Percentiles rank a stretch among this genome's conserved stretches.
phyloP scores from a whole-genome alignment of 192 early-diverging fungal species.

The Geranomyces michiganensis region DNA sequence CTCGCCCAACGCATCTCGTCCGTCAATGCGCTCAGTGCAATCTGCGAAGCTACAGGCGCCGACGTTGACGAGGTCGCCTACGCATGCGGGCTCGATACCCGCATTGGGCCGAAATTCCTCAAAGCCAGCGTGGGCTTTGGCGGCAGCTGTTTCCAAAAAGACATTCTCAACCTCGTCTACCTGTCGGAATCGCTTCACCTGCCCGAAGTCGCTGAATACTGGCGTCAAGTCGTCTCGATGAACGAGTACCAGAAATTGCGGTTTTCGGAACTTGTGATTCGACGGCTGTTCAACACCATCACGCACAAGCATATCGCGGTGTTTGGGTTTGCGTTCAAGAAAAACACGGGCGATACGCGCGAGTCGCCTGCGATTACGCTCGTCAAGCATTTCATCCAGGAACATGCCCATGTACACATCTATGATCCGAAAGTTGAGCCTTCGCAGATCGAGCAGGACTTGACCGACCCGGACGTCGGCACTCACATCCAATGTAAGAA shows the following conservation, averaged over 20 bases:
- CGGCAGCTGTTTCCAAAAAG: constrained; percentile 95
- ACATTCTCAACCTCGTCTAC: constrained; percentile 90
- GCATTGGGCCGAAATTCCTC: constrained; percentile 89
- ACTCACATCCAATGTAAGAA: constrained; percentile 42
- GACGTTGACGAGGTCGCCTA: constrained; percentile 89
- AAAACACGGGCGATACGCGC: constrained; percentile 90
- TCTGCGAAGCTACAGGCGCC: constrained; percentile 92
- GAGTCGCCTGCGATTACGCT: constrained; percentile 90
- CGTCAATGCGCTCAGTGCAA: constrained; percentile 86
- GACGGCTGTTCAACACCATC: constrained; percentile 76
- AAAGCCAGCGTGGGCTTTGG: constrained; percentile 93
- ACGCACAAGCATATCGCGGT: constrained; percentile 78
- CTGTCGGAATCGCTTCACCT: constrained; percentile 79
- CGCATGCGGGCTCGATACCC: constrained; percentile 82
- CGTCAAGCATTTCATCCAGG: constrained; percentile 76
- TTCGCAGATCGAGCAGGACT: constrained; percentile 30
- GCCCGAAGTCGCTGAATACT: constrained; percentile 91
- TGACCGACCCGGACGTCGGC: constrained; percentile 35
- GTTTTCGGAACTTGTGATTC: constrained; percentile 75
- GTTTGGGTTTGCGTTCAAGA: constrained; percentile 94
- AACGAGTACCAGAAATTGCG: constrained; percentile 91
- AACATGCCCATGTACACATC: constrained; percentile 73
- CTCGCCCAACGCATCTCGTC: constrained; percentile 92
- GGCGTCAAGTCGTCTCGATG: constrained; percentile 84
- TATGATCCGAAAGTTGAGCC: constrained; percentile 88